These are phyloP conservation scores for Colletotrichum godetiae DNA, from an alignment of 2,329 filamentous ascomycete species.

Conservation along the genomic window DNA sequence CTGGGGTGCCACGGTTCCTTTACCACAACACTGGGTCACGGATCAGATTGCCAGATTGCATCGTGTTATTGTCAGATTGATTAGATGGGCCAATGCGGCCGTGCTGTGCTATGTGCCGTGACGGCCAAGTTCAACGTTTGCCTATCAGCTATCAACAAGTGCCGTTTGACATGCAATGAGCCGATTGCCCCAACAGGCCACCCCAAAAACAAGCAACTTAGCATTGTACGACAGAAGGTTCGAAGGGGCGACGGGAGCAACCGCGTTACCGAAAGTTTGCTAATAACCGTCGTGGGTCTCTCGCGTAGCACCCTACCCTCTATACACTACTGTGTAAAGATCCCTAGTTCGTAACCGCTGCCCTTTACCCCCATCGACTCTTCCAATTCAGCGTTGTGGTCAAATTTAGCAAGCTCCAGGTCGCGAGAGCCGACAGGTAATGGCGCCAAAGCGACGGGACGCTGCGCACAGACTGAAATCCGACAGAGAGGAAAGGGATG, in stretches of 20 bases:
- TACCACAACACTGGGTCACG: slow-evolving; percentile 28
- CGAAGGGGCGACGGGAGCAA: slow-evolving; percentile 14
- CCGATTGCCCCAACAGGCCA: neutral
- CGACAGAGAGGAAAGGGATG: slow-evolving; percentile 31
- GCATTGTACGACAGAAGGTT: neutral
- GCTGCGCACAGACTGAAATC: slow-evolving; percentile 25
- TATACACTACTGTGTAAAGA: too few species aligned
- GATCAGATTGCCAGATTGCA: slow-evolving; percentile 23
- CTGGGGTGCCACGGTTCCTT: slow-evolving; percentile 6
- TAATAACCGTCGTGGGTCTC: slow-evolving; percentile 8
- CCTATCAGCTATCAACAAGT: neutral
- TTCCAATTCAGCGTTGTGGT: neutral
- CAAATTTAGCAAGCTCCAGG: neutral
- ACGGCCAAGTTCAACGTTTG: neutral
- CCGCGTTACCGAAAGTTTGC: slow-evolving; percentile 29
- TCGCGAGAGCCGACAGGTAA: neutral
- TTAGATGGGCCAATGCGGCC: neutral
- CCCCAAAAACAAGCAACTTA: neutral
- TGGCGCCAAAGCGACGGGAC: slow-evolving; percentile 15
- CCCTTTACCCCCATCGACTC: neutral
- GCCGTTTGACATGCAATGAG: neutral
- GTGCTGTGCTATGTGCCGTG: neutral
- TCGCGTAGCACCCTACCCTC: neutral
- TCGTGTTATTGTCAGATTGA: slow-evolving; percentile 13
- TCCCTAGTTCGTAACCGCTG: neutral